Conservation (phyloP, 2,329 filamentous ascomycete genomes). For the Ceratocystis variospora region DNA sequence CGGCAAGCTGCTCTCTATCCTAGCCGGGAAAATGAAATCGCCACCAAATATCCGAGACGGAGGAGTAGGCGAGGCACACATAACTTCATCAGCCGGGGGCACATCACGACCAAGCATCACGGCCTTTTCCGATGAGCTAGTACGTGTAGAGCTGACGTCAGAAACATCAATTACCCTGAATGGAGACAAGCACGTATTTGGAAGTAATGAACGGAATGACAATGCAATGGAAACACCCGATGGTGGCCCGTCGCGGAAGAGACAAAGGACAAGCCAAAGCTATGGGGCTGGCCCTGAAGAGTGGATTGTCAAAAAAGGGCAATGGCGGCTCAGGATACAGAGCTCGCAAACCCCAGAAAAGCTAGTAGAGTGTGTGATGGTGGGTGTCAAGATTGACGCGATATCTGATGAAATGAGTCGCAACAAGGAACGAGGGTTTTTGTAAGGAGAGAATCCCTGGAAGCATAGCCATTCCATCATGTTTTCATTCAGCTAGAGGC, state of each 20-base stretch:
- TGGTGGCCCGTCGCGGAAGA: slow-evolving; percentile 19
- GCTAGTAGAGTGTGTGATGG: slow-evolving; percentile 53
- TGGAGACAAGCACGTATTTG: slow-evolving; percentile 34
- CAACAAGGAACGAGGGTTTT: slow-evolving; percentile 52
- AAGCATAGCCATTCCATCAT: background rate
- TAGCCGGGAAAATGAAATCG: slow-evolving; percentile 66
- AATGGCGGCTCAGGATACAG: slow-evolving; percentile 60
- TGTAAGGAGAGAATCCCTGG: slow-evolving; percentile 27
- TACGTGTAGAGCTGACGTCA: slow-evolving; percentile 47
- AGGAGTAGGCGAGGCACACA: background rate
- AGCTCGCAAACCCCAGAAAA: slow-evolving; percentile 32
- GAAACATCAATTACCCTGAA: slow-evolving; percentile 48
- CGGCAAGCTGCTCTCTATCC: slow-evolving; percentile 59
- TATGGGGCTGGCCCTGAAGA: slow-evolving; percentile 22
- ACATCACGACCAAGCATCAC: slow-evolving; percentile 29
- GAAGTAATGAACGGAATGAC: slow-evolving; percentile 21
- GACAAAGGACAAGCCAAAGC: slow-evolving; percentile 15
- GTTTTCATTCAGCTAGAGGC: background rate
- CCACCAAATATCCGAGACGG: slow-evolving; percentile 27
- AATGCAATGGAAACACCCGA: slow-evolving; percentile 23
- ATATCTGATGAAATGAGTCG: slow-evolving; percentile 50
- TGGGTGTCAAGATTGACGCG: slow-evolving; percentile 64
- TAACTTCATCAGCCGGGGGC: too few relatives aligned
- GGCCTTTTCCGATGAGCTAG: slow-evolving; percentile 53
- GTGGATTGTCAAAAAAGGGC: slow-evolving; percentile 54